A percentile compares a stretch with the other conserved stretches of the same genome.
phyloP scores from a whole-genome alignment of 805 yeast genomes.

The Kodamaea leandrae region DNA sequence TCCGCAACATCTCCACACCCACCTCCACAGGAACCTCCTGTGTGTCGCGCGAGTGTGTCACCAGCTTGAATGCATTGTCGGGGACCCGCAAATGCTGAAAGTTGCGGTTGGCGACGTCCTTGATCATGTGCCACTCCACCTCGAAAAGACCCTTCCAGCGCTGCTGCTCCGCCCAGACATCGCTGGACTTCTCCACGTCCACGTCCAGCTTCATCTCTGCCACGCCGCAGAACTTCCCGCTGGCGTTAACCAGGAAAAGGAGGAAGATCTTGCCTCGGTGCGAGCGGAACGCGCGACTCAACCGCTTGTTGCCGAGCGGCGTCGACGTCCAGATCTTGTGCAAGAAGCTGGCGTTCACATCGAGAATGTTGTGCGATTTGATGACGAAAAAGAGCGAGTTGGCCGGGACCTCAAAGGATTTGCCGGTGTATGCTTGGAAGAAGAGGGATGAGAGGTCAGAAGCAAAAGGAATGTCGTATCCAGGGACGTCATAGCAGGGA shows the following conservation, averaged over 20 bases:
- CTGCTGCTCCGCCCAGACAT: conserved; percentile 46
- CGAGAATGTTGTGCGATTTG: conserved; percentile 49
- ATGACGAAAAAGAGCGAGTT: conserved; percentile 46
- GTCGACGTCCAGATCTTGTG: conserved; percentile 61
- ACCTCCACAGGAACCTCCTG: conserved; percentile 53
- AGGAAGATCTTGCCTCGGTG: conserved; percentile 38
- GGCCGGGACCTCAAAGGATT: conserved; percentile 17
- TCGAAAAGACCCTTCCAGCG: conserved; percentile 54
- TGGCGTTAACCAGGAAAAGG: conserved; percentile 57
- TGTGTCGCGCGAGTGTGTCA: conserved; percentile 60
- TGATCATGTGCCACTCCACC: conserved; percentile 51
- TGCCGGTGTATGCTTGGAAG: conserved; percentile 17
- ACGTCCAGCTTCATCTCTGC: conserved; percentile 48
- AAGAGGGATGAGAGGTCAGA: not conserved
- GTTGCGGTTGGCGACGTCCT: conserved; percentile 48
- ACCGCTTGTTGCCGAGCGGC: conserved; percentile 51
- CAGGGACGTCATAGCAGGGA: too few relatives aligned
- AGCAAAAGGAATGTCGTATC: not conserved
- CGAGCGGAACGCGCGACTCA: conserved; percentile 41
- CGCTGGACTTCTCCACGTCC: conserved; percentile 36
- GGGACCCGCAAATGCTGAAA: conserved; percentile 47
- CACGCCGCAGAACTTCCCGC: conserved; percentile 58
- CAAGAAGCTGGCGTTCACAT: conserved; percentile 48
- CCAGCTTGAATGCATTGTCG: conserved; percentile 48
- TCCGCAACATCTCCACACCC: conserved; percentile 47